Conservation (phyloP, 108 stramenopile genomes). For the Nannochloropsis salina region DNA sequence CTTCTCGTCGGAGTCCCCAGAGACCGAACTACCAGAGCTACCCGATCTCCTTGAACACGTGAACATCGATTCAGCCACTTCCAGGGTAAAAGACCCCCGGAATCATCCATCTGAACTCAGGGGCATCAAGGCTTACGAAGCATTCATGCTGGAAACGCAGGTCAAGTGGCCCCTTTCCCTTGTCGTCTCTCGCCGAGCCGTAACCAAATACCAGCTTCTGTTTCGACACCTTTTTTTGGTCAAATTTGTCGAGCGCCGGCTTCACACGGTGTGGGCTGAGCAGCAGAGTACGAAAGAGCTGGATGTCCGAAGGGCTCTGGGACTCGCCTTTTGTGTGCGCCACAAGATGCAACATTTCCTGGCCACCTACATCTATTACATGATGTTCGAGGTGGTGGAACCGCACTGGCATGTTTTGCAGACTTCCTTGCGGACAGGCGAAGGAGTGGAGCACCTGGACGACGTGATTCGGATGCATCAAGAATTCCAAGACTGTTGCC, state of each 20-base stretch:
- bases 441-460: constrained; percentile 65
- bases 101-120: constrained; percentile 23
- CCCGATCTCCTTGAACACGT: constrained; percentile 20
- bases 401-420: background rate
- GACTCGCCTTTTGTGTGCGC: constrained; percentile 72
- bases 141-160: constrained; percentile 71
- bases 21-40: background rate
- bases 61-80: background rate
- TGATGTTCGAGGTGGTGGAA: constrained; percentile 78
- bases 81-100: constrained; percentile 22
- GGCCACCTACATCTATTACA: constrained; percentile 93
- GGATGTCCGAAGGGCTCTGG: constrained; percentile 62
- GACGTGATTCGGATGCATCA: constrained; percentile 74
- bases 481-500: constrained; percentile 69
- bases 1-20: background rate
- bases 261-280: constrained; percentile 75
- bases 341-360: constrained; percentile 96
- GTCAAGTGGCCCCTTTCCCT: constrained; percentile 85
- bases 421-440: constrained; percentile 13
- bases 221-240: constrained; percentile 95
- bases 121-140: constrained; percentile 74
- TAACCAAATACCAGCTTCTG: constrained; percentile 85
- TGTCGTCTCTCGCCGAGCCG: constrained; percentile 64
- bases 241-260: constrained; percentile 91
- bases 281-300: constrained; percentile 82